Evolutionary conservation across 1,284 basidiomycete genomes (phyloP), one percentile per base, ranked within the genome.

Genomic region (Mycosarcoma mackinlayi): DNA sequence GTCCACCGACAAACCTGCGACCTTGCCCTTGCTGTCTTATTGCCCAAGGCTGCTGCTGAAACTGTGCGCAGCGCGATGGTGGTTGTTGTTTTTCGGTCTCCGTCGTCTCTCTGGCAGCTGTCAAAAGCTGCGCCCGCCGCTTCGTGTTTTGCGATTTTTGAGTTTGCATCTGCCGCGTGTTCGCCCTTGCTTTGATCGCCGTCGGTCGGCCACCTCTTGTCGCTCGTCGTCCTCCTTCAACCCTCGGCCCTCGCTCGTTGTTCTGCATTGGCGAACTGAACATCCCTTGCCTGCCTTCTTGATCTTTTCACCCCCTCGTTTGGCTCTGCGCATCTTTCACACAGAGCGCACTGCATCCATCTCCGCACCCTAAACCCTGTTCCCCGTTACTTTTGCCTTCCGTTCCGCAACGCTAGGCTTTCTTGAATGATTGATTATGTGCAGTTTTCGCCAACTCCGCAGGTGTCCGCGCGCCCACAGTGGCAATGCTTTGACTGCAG

Each of bases 41-140:
- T 31, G 24, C 35, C 13, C n/a, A n/a, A n/a, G n/a, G n/a, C n/a
- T n/a, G n/a, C n/a, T n/a, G n/a, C n/a, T n/a, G n/a, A n/a, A n/a
- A n/a, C n/a, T n/a, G n/a, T n/a, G n/a, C n/a, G n/a, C n/a, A n/a
- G n/a, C n/a, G n/a, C n/a, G n/a, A n/a, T n/a, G n/a, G n/a, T n/a
- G n/a, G n/a, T 24, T 39, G 19, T 19, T n/a, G 4, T 16, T 24
- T 37, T 13, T 18, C 28, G 37, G 24, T 28, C 18, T 28, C 39
- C 33, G 16, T 38, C 35, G 24, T 30, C 11, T 21, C 31, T 28
- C 44, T 55, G 63, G 37, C 63, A 60, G 56, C 63, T 65, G 55
- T 65, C 62, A 59, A 59, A 42, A 30, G 50, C 47, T 55, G 62
- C 62, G 34, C 38, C 41, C 37, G 50, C 50, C 61, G 40, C 34